A percentile compares a stretch with the other conserved stretches of the same genome.
Evolutionary conservation across 2,329 filamentous ascomycete species (phyloP).

Genomic region (Scedosporium aurantiacum): DNA sequence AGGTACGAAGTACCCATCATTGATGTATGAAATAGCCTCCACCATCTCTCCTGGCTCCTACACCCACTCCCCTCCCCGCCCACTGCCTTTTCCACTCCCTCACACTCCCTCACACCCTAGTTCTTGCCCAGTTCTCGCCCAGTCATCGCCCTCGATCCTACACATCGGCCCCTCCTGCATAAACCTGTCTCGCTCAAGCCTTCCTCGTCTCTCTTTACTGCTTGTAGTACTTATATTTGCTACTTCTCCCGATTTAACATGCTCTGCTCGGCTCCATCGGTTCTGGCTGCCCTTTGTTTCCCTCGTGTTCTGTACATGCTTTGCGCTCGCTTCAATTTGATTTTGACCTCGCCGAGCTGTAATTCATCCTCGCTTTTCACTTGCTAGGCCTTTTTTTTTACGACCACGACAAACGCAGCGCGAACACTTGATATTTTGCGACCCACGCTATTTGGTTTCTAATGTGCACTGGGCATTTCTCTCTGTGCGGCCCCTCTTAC

Average conservation of each 20-base stretch:
- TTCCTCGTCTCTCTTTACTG: conserved; percentile 1
- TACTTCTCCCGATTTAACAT: not conserved
- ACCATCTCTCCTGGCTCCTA: not conserved
- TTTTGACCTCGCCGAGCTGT: not conserved
- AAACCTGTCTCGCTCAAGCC: conserved; percentile 4
- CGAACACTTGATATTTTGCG: too few relatives aligned
- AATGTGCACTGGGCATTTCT: not conserved
- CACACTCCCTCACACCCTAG: too few relatives aligned
- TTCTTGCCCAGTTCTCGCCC: not conserved
- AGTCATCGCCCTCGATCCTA: conserved; percentile 1
- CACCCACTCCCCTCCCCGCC: conserved; percentile 1
- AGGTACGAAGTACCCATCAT: too few relatives aligned
- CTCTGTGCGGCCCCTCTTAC: not conserved
- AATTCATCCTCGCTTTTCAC: not conserved
- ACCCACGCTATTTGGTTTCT: too few relatives aligned
- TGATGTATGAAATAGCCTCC: not conserved
- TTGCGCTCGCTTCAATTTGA: not conserved
- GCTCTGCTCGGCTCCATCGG: not conserved
- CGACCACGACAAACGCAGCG: not conserved
- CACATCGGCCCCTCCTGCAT: conserved; percentile 5
- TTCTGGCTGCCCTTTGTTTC: not conserved
- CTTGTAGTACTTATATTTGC: not conserved
- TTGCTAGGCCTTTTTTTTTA: not conserved
- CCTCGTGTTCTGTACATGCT: not conserved
- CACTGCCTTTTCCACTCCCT: not conserved